Percentiles rank a stretch among this genome's conserved stretches.
phyloP scores from a whole-genome alignment of 306 rosid genomes.

The Fragaria iinumae region DNA sequence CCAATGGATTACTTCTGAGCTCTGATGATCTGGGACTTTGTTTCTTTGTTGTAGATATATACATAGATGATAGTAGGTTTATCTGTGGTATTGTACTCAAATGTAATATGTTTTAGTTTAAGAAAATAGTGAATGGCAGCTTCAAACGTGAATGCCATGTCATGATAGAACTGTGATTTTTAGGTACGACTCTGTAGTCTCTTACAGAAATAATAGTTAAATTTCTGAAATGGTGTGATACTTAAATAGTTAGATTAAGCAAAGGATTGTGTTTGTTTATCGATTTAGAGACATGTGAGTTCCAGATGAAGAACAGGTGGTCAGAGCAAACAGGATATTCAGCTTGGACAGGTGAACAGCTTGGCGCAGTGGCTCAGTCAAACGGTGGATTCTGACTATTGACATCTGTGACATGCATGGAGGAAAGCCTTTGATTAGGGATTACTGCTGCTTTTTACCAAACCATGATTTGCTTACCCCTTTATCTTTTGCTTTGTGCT shows the following conservation, averaged over 20 bases:
- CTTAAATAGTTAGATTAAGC: too few species aligned
- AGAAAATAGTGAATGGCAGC: background rate
- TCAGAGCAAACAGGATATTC: background rate
- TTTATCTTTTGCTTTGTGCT: background rate
- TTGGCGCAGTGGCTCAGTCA: constrained; percentile 7
- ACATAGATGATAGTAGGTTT: background rate
- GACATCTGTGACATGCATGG: background rate
- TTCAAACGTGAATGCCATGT: background rate
- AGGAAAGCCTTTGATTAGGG: background rate
- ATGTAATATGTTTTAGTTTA: background rate
- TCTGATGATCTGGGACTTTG: background rate
- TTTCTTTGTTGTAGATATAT: constrained; percentile 14
- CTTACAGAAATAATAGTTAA: background rate
- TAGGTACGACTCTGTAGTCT: background rate
- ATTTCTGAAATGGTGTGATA: background rate
- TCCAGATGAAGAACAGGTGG: background rate
- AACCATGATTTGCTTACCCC: background rate
- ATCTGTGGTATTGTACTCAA: background rate
- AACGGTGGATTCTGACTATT: background rate
- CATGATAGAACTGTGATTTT: background rate
- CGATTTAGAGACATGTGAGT: background rate
- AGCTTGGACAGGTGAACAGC: background rate
- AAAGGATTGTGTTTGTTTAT: background rate
- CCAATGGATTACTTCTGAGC: constrained; percentile 83
- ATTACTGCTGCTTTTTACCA: background rate